phyloP scores from a whole-genome alignment of 164 flowering plant genomes.

The Macadamia integrifolia region DNA sequence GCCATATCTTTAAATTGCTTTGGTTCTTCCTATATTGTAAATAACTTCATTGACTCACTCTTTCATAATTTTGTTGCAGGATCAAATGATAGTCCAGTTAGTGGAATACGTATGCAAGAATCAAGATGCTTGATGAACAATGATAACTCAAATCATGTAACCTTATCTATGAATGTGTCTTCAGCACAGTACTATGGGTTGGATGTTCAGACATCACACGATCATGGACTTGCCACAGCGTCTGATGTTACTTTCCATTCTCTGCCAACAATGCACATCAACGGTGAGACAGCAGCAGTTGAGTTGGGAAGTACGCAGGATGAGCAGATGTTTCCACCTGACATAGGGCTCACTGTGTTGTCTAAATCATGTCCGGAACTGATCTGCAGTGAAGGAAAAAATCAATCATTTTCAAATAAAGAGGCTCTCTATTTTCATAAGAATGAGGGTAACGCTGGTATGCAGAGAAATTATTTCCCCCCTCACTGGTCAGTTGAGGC shows the following conservation, averaged over 20 bases:
- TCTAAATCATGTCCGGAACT: slow-evolving; percentile 47
- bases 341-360: slow-evolving; percentile 9
- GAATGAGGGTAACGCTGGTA: slow-evolving; percentile 17
- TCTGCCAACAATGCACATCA: slow-evolving; percentile 42
- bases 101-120: slow-evolving; percentile 27
- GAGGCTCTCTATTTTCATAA: slow-evolving; percentile 11
- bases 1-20: neutral
- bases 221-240: slow-evolving; percentile 20
- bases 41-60: neutral
- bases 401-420: slow-evolving; percentile 9
- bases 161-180: slow-evolving; percentile 10
- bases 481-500: slow-evolving; percentile 62
- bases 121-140: slow-evolving; percentile 22
- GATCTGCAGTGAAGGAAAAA: slow-evolving; percentile 17
- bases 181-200: slow-evolving; percentile 19
- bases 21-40: neutral
- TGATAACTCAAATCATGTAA: slow-evolving; percentile 10
- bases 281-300: slow-evolving; percentile 17
- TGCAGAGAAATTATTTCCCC: slow-evolving; percentile 34
- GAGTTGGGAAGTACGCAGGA: slow-evolving; percentile 15
- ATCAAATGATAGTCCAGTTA: slow-evolving; percentile 22
- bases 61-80: neutral
- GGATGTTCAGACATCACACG: slow-evolving; percentile 16
- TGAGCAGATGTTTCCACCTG: slow-evolving; percentile 14
- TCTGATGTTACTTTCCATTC: slow-evolving; percentile 42